A percentile compares a stretch with the other conserved stretches of the same genome.
Evolutionary conservation across 257 asterid species (phyloP).

Genomic region (Solanum paucissectum): DNA sequence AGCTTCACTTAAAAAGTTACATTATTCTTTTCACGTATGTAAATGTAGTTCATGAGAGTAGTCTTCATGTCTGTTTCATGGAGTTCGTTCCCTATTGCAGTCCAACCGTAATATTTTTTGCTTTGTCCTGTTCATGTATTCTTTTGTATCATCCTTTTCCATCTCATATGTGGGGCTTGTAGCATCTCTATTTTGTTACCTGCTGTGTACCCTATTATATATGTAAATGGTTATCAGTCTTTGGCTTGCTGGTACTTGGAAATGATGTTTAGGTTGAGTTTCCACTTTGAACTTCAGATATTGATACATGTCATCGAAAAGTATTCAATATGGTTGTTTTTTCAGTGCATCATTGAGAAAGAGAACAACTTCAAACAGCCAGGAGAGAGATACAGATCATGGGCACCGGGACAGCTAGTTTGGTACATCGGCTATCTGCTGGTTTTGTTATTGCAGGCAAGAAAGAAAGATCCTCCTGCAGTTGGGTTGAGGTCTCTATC

Average conservation of each 20-base stretch:
- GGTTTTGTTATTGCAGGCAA: not conserved
- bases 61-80: not conserved
- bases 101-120: not conserved
- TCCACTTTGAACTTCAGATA: not conserved
- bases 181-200: not conserved
- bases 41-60: not conserved
- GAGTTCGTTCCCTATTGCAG: not conserved
- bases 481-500: conserved; percentile 3
- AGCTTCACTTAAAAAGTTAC: not conserved
- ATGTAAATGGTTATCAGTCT: not conserved
- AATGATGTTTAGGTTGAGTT: not conserved
- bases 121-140: not conserved
- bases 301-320: not conserved
- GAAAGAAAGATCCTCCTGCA: conserved; percentile 3
- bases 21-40: not conserved
- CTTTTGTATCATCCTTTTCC: not conserved
- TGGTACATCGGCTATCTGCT: not conserved
- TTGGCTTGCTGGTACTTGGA: not conserved
- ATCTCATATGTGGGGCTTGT: not conserved
- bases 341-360: conserved; percentile 8
- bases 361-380: not conserved
- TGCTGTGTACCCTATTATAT: not conserved
- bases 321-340: not conserved
- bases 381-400: conserved; percentile 5
- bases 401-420: not conserved